Conservation (phyloP, 1,139 yeast genomes). For the Debaryomyces sp. region DNA sequence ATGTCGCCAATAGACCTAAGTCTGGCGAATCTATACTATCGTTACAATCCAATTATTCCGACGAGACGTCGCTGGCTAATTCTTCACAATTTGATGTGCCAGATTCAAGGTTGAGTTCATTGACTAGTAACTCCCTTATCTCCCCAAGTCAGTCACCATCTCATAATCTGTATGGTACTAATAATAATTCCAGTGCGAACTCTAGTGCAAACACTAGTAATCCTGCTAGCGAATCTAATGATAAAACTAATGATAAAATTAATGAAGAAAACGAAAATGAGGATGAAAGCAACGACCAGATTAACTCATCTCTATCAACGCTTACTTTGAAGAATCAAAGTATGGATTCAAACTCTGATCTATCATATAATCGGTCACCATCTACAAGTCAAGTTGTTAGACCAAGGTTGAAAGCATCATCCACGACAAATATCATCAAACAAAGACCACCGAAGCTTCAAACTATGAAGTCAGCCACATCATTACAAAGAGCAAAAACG, state of each 20-base stretch:
- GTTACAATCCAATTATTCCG: constrained; percentile 37
- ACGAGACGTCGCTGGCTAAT: constrained; percentile 38
- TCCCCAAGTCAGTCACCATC: constrained; percentile 30
- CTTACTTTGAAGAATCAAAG: constrained; percentile 19
- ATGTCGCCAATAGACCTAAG: constrained; percentile 26
- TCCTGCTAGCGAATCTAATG: constrained; percentile 2
- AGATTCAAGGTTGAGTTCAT: constrained; percentile 43
- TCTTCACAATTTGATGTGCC: constrained; percentile 39
- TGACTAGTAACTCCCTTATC: constrained; percentile 35
- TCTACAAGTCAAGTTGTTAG: not conserved
- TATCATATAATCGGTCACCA: constrained; percentile 8
- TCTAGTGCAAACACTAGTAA: constrained; percentile 3
- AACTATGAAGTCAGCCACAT: constrained; percentile 12
- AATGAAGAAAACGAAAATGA: constrained; percentile 14
- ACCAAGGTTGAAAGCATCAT: constrained; percentile 12
- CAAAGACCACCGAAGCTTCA: constrained; percentile 5
- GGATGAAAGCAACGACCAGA: constrained; percentile 13
- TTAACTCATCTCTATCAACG: constrained; percentile 27
- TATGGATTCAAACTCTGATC: constrained; percentile 6
- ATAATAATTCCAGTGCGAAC: constrained; percentile 12
- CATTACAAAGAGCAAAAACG: constrained; percentile 37
- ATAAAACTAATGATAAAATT: constrained; percentile 7
- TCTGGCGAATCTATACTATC: constrained; percentile 43
- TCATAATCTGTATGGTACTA: constrained; percentile 7
- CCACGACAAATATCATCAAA: constrained; percentile 9